Evolutionary conservation across 2,329 filamentous ascomycete genomes (phyloP), one percentile per base, ranked within the genome.

Genomic region (Huntiella savannae): DNA sequence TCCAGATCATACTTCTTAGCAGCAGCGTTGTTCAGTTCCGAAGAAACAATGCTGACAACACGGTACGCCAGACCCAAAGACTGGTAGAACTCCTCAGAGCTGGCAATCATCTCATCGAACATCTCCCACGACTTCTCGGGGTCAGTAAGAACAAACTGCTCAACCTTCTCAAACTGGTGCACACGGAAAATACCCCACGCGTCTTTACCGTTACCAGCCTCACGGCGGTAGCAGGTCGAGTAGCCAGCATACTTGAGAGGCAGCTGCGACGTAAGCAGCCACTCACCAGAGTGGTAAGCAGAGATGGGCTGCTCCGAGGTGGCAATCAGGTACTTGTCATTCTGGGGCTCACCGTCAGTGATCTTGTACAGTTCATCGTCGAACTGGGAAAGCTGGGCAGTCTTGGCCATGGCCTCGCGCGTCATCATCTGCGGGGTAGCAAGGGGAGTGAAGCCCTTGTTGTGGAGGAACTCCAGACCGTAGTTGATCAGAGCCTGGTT

Each of bases 281-380:
- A 98, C 63, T 98, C 91, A 54, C 88, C 82, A 40, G 85, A 80
- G 63, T 96, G 91, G 57, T 91, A 77, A 16, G 85, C 86, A 19
- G 85, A 94, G 58, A 98, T 79, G 15, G 91, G 91, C 63, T 98
- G 91, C 62, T 98, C 91, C 22, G 82, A 91, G 49, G 86, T 94
- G 11, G 84, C 84, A 55, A 71, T 71, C 41, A 71, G 40, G 54
- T 79, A 79, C 66, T 95, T 95, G 65, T 96, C 91, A 43, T 82
- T 84, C 55, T 84, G 75, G 53, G 84, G 77, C 55, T 92, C 85
- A 49, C 84, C 82, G 59, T 82, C 81, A 54, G 88, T 77, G 17
- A 98, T 88, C 66, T 96, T 96, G 72, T 98, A 98, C 44, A 98
- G 69, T 63, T 96, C 88, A 61, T 96, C 91, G 58, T 98, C 91